These are phyloP conservation scores for Aureobasidium sp. DNA, from an alignment of 2,329 filamentous ascomycete species.

Conservation along the genomic window DNA sequence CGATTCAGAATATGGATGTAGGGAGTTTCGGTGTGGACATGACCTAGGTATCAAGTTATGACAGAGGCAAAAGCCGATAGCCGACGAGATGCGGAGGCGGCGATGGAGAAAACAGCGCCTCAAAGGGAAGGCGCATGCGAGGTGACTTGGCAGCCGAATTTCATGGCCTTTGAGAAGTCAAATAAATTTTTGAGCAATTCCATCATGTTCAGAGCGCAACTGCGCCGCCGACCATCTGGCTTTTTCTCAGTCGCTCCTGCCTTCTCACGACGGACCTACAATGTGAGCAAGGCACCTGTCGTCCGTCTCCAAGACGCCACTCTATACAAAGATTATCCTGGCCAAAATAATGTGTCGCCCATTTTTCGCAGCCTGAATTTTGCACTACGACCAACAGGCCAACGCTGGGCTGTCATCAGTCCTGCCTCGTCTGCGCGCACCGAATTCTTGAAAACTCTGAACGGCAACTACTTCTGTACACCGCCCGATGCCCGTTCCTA, in stretches of 20 bases:
- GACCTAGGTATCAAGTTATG: background rate
- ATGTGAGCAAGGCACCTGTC: conserved; percentile 16
- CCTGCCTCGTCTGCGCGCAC: conserved; percentile 74
- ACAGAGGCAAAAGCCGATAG: background rate
- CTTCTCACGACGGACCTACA: background rate
- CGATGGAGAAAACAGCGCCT: background rate
- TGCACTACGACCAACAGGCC: conserved; percentile 45
- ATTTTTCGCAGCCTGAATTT: conserved; percentile 69
- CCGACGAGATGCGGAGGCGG: conserved; percentile 2
- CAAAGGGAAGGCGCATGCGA: conserved; percentile 8
- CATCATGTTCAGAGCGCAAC: conserved; percentile 12
- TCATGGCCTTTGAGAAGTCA: background rate
- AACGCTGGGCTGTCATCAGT: conserved; percentile 73
- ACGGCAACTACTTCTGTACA: conserved; percentile 66
- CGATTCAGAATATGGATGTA: too few relatives aligned
- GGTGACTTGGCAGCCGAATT: background rate
- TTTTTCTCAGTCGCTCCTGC: too few relatives aligned
- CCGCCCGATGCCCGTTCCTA: conserved; percentile 71
- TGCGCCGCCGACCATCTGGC: background rate
- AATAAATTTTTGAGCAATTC: background rate
- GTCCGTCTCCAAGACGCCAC: conserved; percentile 71
- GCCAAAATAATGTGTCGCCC: conserved; percentile 55
- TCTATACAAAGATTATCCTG: conserved; percentile 72
- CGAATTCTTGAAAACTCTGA: conserved; percentile 70
- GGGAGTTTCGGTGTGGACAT: background rate